A percentile compares a stretch with the other conserved stretches of the same genome.
Conservation (phyloP, 768 basidiomycete species). For the Termitomyces sp. region DNA sequence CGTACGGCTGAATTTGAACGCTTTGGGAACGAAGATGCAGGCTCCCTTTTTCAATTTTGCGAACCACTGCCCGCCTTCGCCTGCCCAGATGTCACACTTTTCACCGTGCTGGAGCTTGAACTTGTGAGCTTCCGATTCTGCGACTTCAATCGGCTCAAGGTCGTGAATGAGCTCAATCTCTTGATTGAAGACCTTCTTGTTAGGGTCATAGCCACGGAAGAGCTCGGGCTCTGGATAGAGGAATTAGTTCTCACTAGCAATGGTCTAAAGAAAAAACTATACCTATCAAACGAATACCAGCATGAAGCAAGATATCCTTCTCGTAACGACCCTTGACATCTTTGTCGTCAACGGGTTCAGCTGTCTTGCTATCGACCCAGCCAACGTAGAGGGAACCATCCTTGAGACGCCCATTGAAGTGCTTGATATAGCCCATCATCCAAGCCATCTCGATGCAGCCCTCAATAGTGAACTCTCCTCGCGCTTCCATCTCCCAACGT, state of each 20-base stretch:
- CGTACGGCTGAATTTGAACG: slow-evolving; percentile 88
- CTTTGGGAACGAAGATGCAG: slow-evolving; percentile 87
- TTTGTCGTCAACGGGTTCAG: slow-evolving; percentile 95
- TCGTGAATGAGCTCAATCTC: slow-evolving; percentile 96
- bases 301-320: slow-evolving; percentile 86
- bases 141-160: slow-evolving; percentile 91
- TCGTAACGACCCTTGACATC: slow-evolving; percentile 93
- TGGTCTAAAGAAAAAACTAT: slow-evolving; percentile 17
- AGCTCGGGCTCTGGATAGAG: slow-evolving; percentile 79
- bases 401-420: slow-evolving; percentile 96
- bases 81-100: slow-evolving; percentile 93
- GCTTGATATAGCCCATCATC: slow-evolving; percentile 99
- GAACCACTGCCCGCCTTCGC: slow-evolving; percentile 91
- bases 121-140: slow-evolving; percentile 84
- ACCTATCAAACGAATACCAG: slow-evolving; percentile 95
- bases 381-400: slow-evolving; percentile 91
- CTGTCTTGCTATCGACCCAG: slow-evolving; percentile 94
- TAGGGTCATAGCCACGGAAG: slow-evolving; percentile 97
- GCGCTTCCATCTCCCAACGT: slow-evolving; percentile 99
- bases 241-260: not conserved
- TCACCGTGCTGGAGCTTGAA: slow-evolving; percentile 97
- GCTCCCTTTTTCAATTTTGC: slow-evolving; percentile 99
- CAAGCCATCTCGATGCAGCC: slow-evolving; percentile 99
- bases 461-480: slow-evolving; percentile 95
- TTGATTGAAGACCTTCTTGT: slow-evolving; percentile 96